Evolutionary conservation across 1,284 basidiomycete species (phyloP), one percentile per base, ranked within the genome.

Genomic region (Ustilago crameri): DNA sequence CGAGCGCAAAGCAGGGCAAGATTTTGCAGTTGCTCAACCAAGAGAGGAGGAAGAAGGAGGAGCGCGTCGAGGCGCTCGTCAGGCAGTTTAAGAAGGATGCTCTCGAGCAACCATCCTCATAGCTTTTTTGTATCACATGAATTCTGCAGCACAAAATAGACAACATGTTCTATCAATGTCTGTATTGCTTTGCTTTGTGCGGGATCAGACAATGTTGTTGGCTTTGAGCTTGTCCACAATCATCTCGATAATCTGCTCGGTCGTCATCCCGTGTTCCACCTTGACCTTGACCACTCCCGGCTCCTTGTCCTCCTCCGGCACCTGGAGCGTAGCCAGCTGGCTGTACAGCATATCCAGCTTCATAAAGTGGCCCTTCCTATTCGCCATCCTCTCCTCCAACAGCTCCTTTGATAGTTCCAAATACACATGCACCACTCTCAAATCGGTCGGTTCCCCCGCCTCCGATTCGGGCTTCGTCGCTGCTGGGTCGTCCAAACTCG

Each of bases 321-420:
- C 87, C 84, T 97, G 91, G 60, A 98, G 82, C 34, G 91, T 90
- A 18, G 85, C 85, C 64, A 96, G 81, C 85, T 97, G 95, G 68
- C 90, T 91, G 52, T 91, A 90, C 67, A 98, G 86, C 94, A 97
- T 95, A 22, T 83, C 81, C 23, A 89, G 88, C 84, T 93, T 93
- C 91, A 97, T 93, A 75, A 93, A 96, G 84, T 98, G 95, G 0
- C 89, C 89, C 68, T 89, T 84, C 27, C 94, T 86, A 53, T 86
- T 86, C 74, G 84, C 79, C 88, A 97, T 93, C 40, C 94, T 86
- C 48, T 89, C 86, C 73, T 87, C 76, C 46, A 96, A 83, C 48
- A 91, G 83, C 26, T 89, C 87, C 40, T 86, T 84, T 20, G 87
- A 83, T 3, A 93, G 93, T 47, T 91, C 86, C 75, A 95, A 89